These are phyloP conservation scores for Leccinum subgranulosum DNA, from an alignment of 768 basidiomycete genomes.

Conservation along the genomic window DNA sequence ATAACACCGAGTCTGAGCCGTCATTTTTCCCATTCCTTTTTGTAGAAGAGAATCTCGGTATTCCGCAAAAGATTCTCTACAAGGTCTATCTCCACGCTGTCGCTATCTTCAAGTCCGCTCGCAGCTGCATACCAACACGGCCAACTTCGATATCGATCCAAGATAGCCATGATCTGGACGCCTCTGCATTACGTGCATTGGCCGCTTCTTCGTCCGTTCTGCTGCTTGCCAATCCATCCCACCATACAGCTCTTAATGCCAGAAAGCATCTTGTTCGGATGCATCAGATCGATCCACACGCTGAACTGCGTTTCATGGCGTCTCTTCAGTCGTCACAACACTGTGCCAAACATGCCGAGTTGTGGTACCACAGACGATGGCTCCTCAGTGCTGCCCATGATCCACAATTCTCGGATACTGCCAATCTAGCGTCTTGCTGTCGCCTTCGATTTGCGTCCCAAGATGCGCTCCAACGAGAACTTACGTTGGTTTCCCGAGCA, in stretches of 20 bases:
- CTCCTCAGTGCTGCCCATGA: slow-evolving; percentile 40
- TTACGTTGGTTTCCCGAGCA: slow-evolving; percentile 44
- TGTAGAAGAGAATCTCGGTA: slow-evolving; percentile 57
- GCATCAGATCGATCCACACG: slow-evolving; percentile 34
- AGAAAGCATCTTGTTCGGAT: slow-evolving; percentile 51
- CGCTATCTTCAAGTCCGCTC: slow-evolving; percentile 31
- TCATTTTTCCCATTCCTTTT: slow-evolving; percentile 50
- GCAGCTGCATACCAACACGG: slow-evolving; percentile 3
- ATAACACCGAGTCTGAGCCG: slow-evolving; percentile 12
- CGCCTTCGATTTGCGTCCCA: slow-evolving; percentile 28
- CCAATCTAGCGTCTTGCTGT: background rate
- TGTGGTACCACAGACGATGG: slow-evolving; percentile 76
- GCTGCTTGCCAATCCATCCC: slow-evolving; percentile 65
- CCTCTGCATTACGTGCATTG: slow-evolving; percentile 16
- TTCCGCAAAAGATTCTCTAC: slow-evolving; percentile 58
- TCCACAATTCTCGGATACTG: background rate
- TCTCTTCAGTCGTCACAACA: slow-evolving; percentile 51
- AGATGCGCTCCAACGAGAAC: slow-evolving; percentile 42
- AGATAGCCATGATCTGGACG: slow-evolving; percentile 1
- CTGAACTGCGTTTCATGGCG: slow-evolving; percentile 47
- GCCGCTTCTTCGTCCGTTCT: slow-evolving; percentile 44
- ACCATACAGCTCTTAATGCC: slow-evolving; percentile 63
- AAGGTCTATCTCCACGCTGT: slow-evolving; percentile 48
- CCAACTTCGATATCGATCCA: background rate
- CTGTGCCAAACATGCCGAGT: slow-evolving; percentile 59